Base-by-base conservation (phyloP, 1,284 basidiomycete genomes). In the Spongispora temasekensis region DNA sequence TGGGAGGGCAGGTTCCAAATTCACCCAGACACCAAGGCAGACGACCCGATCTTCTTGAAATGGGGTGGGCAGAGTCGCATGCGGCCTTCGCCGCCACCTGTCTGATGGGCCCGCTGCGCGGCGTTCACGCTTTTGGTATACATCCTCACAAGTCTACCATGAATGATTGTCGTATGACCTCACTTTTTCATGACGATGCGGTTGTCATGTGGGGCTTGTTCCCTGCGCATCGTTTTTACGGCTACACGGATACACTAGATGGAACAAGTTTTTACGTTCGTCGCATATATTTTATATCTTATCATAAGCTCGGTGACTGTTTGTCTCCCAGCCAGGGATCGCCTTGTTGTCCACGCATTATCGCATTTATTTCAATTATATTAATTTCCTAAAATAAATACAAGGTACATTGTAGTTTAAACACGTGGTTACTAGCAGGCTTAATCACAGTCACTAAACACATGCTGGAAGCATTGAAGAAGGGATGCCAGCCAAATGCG, bases 1-100 rank as follows among this genome's bases (percentile, higher is more conserved):
- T 90, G 86, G 86, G 85, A 90, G 71, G 94, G 93, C 63, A 90
- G 86, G 71, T 79, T 95, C 23, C 91, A 94, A 70, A 81, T 96
- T 25, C 94, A 97, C 72, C 94, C 94, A 0, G 92, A 93, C 48
- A 95, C 94, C 23, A 80, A 79, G 64, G 67, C 66, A 17, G 79
- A 84, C 64, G 83, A 84, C 58, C 79, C 77, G 2, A 76, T 79
- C 25, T 76, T 76, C 64, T 60, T 76, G 64, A 73, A 72, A 64
- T 81, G 79, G 79, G 76, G 78, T 46, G 61, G 62, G 4, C 61
- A 62, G 21, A 17, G 58, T 57, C 66, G 59, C 31, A 15, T 27
- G 12, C 61, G 58, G 27, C 28, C 63, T 10, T 65, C 68, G 13
- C 50, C 68, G 25, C 50, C 70, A 2, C 58, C 64, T 30, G 62